A percentile compares a stretch with the other conserved stretches of the same genome.
These are phyloP conservation scores for Alectoria sarmentosa DNA, from an alignment of 495 filamentous ascomycete genomes.

Conservation along the genomic window DNA sequence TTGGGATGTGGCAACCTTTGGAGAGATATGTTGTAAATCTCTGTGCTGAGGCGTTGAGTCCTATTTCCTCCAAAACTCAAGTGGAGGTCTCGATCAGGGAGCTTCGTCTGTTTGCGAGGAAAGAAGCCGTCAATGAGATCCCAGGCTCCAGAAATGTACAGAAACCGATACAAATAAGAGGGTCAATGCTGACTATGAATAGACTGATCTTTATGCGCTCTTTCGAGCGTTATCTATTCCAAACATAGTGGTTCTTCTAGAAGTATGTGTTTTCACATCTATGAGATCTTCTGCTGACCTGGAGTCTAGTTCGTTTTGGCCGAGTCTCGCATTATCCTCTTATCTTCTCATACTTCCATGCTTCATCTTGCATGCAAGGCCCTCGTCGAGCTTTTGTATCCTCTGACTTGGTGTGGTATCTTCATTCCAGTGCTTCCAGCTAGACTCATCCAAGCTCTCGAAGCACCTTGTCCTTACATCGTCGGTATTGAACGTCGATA, in stretches of 20 bases:
- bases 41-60: constrained; percentile 89
- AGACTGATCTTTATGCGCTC: constrained; percentile 85
- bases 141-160: constrained; percentile 73
- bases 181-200: constrained; percentile 26
- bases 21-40: constrained; percentile 97
- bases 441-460: constrained; percentile 77
- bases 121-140: constrained; percentile 89
- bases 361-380: constrained; percentile 85
- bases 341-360: constrained; percentile 95
- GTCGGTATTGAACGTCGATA: constrained; percentile 92
- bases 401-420: constrained; percentile 84
- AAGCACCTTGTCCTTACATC: constrained; percentile 95
- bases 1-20: constrained; percentile 94
- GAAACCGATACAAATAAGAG: background rate
- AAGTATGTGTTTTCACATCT: constrained; percentile 36
- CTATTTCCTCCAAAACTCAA: constrained; percentile 87
- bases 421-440: constrained; percentile 90
- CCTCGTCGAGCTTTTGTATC: constrained; percentile 77
- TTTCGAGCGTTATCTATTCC: constrained; percentile 83
- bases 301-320: constrained; percentile 62
- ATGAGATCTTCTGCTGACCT: constrained; percentile 10
- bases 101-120: constrained; percentile 82
- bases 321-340: constrained; percentile 90
- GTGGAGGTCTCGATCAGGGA: constrained; percentile 89
- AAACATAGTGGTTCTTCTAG: constrained; percentile 87